Evolutionary conservation across 139 green algal species (phyloP).

Genomic region (Coelastrella sp.): DNA sequence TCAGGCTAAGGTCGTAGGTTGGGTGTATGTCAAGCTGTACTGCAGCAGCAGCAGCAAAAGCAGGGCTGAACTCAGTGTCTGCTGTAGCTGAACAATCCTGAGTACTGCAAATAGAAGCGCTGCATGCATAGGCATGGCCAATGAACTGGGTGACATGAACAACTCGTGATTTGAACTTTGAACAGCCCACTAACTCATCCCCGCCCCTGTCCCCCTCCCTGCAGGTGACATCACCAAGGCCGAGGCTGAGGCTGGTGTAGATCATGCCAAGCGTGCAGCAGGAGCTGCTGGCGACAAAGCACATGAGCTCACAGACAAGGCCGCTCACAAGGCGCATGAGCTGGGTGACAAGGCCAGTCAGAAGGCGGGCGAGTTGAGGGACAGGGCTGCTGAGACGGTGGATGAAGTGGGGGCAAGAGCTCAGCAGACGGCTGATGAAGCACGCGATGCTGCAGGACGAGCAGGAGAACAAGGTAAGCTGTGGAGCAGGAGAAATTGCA

Average conservation of each 20-base stretch:
- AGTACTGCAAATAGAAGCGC: too few relatives aligned
- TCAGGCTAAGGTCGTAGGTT: background rate
- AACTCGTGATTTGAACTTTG: background rate
- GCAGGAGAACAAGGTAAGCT: conserved; percentile 2
- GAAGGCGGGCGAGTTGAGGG: background rate
- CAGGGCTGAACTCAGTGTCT: too few relatives aligned
- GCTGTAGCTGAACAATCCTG: too few relatives aligned
- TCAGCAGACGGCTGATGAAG: background rate
- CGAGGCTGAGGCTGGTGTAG: background rate
- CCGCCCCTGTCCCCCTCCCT: background rate
- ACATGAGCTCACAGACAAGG: background rate
- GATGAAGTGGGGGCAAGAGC: background rate
- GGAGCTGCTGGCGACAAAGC: background rate
- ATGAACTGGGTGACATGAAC: too few relatives aligned
- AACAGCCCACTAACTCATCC: background rate
- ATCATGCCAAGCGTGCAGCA: background rate
- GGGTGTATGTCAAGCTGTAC: background rate
- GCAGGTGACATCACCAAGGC: background rate
- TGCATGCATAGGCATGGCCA: too few relatives aligned
- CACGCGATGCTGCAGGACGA: background rate
- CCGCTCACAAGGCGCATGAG: background rate
- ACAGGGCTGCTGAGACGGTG: background rate
- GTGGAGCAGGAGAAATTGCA: background rate
- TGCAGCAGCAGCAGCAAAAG: background rate
- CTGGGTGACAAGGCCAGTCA: background rate